Base-by-base conservation (phyloP, 2,329 filamentous ascomycete species). In the Metarhizium album region DNA sequence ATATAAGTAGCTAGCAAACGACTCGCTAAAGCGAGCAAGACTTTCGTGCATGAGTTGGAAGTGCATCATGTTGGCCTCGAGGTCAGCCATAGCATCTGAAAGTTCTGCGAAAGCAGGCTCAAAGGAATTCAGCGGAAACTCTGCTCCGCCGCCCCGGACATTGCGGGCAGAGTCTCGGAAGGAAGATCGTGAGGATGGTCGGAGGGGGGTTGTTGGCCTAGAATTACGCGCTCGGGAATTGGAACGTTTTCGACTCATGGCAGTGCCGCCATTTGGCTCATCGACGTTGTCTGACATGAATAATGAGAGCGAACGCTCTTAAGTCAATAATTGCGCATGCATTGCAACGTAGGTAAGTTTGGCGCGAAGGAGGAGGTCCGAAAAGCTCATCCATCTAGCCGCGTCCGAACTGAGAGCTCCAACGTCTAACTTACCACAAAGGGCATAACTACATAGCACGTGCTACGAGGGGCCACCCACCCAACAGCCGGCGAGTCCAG, bases 41-140 rank as follows among this genome's bases (percentile, higher is more conserved):
- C 88, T 95, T 72, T 97, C 91, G 64, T 98, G 90, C 84, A 98
- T 94, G 55, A 96, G 73, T 67, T 97, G 91, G 58, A 98, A 83
- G 65, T 96, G 90, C 84, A 95, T 89, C 74, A 97, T 90, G 67
- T 98, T 97, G 54, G 90, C 88, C 72, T 98, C 93, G 9, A 98
- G 79, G 61, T 97, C 93, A 23, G 90, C 89, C 81, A 97, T 90
- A 52, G 87, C 86, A 67, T 98, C 93, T 9, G 88, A 86, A 2
- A 98, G 77, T 70, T 98, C 93, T 14, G 89, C 89, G 67, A 98
- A 97, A 14, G 87, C 85, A 0, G 90, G 88, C 64, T 97, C 90
- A 52, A 97, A 83, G 2, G 78, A 71, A 58, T 91, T 88, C 54
- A 97, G 80, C 0, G 90, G 89, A 53, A 84, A 82, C 3, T 78